Conservation (phyloP, 495 filamentous ascomycete genomes). For the Aspergillus sclerotioniger region DNA sequence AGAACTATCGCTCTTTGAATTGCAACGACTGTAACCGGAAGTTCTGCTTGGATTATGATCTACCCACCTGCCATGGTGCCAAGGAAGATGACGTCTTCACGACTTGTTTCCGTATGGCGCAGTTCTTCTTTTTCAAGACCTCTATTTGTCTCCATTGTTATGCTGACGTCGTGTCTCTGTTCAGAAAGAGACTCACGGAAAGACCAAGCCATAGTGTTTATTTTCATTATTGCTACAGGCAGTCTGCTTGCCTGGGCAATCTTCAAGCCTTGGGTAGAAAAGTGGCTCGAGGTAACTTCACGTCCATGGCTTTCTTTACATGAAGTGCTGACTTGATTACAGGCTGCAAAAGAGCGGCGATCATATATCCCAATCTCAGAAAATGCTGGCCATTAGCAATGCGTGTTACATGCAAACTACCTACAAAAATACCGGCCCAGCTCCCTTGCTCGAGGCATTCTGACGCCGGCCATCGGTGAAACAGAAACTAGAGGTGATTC, state of each 20-base stretch:
- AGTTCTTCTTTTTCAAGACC: not conserved
- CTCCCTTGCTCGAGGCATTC: not conserved
- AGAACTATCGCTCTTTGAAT: slow-evolving; percentile 44
- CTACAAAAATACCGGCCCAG: not conserved
- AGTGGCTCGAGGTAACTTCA: slow-evolving; percentile 56
- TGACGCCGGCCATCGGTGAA: not conserved
- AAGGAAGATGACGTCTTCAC: slow-evolving; percentile 84
- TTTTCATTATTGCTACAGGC: slow-evolving; percentile 85
- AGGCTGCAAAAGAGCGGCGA: slow-evolving; percentile 46
- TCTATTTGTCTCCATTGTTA: slow-evolving; percentile 12
- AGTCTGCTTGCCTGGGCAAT: slow-evolving; percentile 79
- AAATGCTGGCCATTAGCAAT: slow-evolving; percentile 16
- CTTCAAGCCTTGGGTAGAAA: slow-evolving; percentile 61
- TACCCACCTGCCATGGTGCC: slow-evolving; percentile 84
- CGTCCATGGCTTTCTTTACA: not conserved
- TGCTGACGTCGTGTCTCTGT: slow-evolving; percentile 15
- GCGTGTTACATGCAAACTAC: not conserved
- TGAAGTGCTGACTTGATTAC: slow-evolving; percentile 11
- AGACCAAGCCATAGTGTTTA: slow-evolving; percentile 86
- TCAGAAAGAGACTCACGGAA: slow-evolving; percentile 82
- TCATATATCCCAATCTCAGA: slow-evolving; percentile 45
- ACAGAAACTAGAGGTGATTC: not conserved
- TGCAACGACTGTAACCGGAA: slow-evolving; percentile 89
- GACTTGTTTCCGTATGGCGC: slow-evolving; percentile 75
- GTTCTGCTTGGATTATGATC: slow-evolving; percentile 81